Evolutionary conservation across 2,329 filamentous ascomycete genomes (phyloP), one percentile per base, ranked within the genome.

Genomic region (Cladosporium sphaerospermum): DNA sequence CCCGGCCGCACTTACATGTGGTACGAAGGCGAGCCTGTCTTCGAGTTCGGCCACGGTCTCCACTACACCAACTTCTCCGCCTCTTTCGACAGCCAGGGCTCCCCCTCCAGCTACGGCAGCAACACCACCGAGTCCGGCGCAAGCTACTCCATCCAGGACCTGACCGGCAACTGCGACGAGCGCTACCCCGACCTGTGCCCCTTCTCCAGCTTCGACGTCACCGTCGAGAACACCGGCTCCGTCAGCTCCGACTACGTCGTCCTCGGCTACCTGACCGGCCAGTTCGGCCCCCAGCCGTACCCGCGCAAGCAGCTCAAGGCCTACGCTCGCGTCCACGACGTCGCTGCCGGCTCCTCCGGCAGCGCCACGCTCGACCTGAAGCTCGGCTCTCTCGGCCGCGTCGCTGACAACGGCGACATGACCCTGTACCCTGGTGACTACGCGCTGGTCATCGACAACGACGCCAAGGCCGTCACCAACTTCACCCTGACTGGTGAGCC

Each of bases 1-100:
- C 78, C 79, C 0, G 79, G 80, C 13, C 69, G 79, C 6, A 84
- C 81, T 0, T 83, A 84, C 59, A 76, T 73, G 57, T 84, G 79
- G 79, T 83, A 79, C 62, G 70, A 71, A 4, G 71, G 72, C 32
- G 67, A 68, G n/a, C 70, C 76, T 0, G 71, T 80, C 2, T 73
- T 76, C 46, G 72, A 73, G 0, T 84, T 82, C 53, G 81, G 80
- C 1, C 72, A 73, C 54, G 81, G 80, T 0, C 59, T 82, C 54
- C 79, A 83, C 61, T 83, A 83, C 66, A 83, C 80, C 4, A 78
- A 66, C 36, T 83, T 83, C 62, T 59, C 37, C 56, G 71, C 56
- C 19, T 52, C 52, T 23, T 45, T 63, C 54, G 49, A 53, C 18
- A 39, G 19, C 11, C n/a, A 48, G 45, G 8, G 39, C 54, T 16